phyloP scores from a whole-genome alignment of 495 filamentous ascomycete genomes.

The Penicillium desertorum region DNA sequence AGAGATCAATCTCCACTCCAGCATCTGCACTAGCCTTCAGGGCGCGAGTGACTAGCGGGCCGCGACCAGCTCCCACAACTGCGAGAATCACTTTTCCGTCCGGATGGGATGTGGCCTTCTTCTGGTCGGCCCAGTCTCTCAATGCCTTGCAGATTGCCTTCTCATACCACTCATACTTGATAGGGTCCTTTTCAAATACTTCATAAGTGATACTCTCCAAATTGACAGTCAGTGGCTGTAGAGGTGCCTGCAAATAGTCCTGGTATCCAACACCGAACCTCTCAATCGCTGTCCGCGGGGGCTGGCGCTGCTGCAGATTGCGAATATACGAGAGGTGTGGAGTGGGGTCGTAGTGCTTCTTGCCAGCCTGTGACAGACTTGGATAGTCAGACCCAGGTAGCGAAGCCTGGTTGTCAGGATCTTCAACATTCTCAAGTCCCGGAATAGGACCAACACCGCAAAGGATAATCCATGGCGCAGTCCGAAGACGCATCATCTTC shows the following conservation, averaged over 20 bases:
- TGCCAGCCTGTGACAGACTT: slow-evolving; percentile 61
- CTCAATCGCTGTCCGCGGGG: slow-evolving; percentile 61
- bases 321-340: slow-evolving; percentile 78
- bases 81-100: slow-evolving; percentile 78
- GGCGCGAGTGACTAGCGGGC: slow-evolving; percentile 84
- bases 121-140: slow-evolving; percentile 69
- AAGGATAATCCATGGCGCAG: slow-evolving; percentile 76
- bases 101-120: slow-evolving; percentile 68
- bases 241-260: slow-evolving; percentile 89
- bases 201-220: slow-evolving; percentile 97
- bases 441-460: slow-evolving; percentile 71
- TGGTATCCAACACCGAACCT: slow-evolving; percentile 77
- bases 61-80: slow-evolving; percentile 89
- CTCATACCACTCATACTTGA: slow-evolving; percentile 98
- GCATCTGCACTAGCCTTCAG: slow-evolving; percentile 74
- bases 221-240: slow-evolving; percentile 95
- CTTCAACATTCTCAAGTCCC: slow-evolving; percentile 46
- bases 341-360: slow-evolving; percentile 55
- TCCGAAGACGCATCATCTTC: slow-evolving; percentile 79
- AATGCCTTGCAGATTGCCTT: slow-evolving; percentile 78
- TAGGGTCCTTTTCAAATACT: slow-evolving; percentile 96
- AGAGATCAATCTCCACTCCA: slow-evolving; percentile 75
- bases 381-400: slow-evolving; percentile 59
- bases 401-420: slow-evolving; percentile 31
- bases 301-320: slow-evolving; percentile 81